Evolutionary conservation across 2,329 filamentous ascomycete genomes (phyloP).

Genomic region (Onygena corvina): DNA sequence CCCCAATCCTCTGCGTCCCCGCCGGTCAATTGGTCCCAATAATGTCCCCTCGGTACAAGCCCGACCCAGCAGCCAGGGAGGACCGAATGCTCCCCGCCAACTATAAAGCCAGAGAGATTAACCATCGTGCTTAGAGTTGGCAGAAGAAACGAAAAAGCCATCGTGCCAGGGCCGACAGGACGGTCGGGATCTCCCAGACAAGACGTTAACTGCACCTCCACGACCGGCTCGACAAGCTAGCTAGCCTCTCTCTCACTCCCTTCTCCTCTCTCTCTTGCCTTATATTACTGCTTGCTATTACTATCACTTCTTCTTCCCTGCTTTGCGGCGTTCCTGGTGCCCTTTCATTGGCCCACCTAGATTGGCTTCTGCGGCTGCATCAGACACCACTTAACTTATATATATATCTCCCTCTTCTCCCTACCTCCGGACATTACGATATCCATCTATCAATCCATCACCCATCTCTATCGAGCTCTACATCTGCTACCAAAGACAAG

Average conservation of each 20-base stretch:
- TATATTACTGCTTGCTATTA: not conserved
- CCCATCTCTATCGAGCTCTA: too few relatives aligned
- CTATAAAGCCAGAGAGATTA: not conserved
- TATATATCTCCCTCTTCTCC: not conserved
- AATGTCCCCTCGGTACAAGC: not conserved
- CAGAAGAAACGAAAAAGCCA: not conserved
- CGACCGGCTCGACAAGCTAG: not conserved
- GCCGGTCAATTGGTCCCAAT: not conserved
- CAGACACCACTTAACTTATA: too few relatives aligned
- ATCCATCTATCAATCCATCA: not conserved
- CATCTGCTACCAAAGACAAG: too few relatives aligned
- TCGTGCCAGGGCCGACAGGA: not conserved
- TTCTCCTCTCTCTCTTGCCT: not conserved
- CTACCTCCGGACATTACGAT: not conserved
- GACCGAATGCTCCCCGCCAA: not conserved
- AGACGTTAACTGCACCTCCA: not conserved
- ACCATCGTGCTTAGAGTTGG: not conserved
- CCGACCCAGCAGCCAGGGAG: not conserved
- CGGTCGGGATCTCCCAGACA: not conserved
- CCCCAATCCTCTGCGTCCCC: too few relatives aligned
- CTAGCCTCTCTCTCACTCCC: not conserved
- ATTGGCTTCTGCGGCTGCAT: not conserved
- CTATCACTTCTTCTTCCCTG: conserved; percentile 5
- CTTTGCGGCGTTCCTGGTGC: not conserved
- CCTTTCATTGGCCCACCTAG: not conserved